phyloP scores from a whole-genome alignment of 2,329 filamentous ascomycete species.

The Diaporthe destruens region DNA sequence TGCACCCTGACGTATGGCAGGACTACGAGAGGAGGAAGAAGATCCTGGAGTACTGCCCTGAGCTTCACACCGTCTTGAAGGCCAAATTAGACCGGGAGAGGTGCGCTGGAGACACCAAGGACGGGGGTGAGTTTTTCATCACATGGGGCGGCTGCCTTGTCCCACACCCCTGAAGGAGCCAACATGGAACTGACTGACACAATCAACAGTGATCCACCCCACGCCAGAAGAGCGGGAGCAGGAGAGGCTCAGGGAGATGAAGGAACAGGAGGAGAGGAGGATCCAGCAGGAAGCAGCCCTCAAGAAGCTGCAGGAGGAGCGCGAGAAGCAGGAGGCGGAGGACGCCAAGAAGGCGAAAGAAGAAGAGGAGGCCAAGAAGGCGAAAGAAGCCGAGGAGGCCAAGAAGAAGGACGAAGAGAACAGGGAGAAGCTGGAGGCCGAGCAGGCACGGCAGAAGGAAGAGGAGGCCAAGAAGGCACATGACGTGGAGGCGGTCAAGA shows the following conservation, averaged over 20 bases:
- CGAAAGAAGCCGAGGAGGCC: neutral
- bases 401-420: conserved; percentile 9
- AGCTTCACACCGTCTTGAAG: conserved; percentile 68
- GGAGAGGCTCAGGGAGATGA: conserved; percentile 9
- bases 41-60: conserved; percentile 69
- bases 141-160: too few species aligned
- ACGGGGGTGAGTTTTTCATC: conserved; percentile 33
- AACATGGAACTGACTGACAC: conserved; percentile 15
- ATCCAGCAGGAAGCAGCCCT: conserved; percentile 18
- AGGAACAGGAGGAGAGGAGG: conserved; percentile 32
- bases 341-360: conserved; percentile 8
- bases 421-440: conserved; percentile 13
- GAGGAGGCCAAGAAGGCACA: conserved; percentile 7
- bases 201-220: conserved; percentile 35
- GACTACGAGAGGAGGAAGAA: conserved; percentile 60
- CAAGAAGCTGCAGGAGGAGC: conserved; percentile 32
- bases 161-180: too few species aligned
- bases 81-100: conserved; percentile 51
- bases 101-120: conserved; percentile 39
- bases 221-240: conserved; percentile 23
- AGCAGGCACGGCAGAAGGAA: conserved; percentile 13
- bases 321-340: conserved; percentile 29
- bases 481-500: too few species aligned
- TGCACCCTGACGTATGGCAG: conserved; percentile 64
- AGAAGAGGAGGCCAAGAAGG: conserved; percentile 4